A percentile compares a stretch with the other conserved stretches of the same genome.
phyloP scores from a whole-genome alignment of 108 stramenopile species.

The Schizochytrium sp. region DNA sequence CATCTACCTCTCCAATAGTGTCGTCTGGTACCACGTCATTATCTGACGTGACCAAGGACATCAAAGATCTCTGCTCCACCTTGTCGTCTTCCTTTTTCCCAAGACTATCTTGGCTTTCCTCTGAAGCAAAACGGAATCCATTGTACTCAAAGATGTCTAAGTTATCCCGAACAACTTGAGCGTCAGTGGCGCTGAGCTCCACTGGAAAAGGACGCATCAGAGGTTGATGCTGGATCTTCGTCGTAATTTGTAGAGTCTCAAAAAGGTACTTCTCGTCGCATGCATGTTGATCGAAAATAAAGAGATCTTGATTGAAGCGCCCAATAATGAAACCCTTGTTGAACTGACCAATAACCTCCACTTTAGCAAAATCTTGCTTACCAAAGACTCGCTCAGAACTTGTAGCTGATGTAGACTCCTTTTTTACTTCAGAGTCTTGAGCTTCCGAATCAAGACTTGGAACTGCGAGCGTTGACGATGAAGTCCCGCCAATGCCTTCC shows the following conservation, averaged over 20 bases:
- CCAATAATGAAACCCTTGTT: slow-evolving; percentile 78
- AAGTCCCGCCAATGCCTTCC: too few relatives aligned
- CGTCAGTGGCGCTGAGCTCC: slow-evolving; percentile 15
- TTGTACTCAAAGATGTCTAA: slow-evolving; percentile 3
- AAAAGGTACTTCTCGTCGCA: slow-evolving; percentile 79
- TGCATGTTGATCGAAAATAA: slow-evolving; percentile 79
- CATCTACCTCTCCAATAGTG: slow-evolving; percentile 65
- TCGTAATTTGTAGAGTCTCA: slow-evolving; percentile 66
- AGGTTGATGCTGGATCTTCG: slow-evolving; percentile 68
- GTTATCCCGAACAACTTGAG: background rate
- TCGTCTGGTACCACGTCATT: slow-evolving; percentile 66
- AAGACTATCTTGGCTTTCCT: background rate
- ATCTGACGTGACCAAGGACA: slow-evolving; percentile 64
- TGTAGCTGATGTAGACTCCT: background rate
- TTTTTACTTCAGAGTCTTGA: background rate
- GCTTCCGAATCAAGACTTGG: background rate
- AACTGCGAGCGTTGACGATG: too few relatives aligned
- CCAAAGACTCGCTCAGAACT: background rate
- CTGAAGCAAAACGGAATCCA: background rate
- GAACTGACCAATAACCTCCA: slow-evolving; percentile 76
- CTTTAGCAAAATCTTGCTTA: slow-evolving; percentile 70
- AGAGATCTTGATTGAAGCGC: slow-evolving; percentile 69
- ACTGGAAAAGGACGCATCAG: slow-evolving; percentile 60
- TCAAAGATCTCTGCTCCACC: too few relatives aligned
- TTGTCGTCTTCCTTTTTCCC: slow-evolving; percentile 70